phyloP scores from a whole-genome alignment of 73 alveolate genomes.

The Paramecium primaurelia region DNA sequence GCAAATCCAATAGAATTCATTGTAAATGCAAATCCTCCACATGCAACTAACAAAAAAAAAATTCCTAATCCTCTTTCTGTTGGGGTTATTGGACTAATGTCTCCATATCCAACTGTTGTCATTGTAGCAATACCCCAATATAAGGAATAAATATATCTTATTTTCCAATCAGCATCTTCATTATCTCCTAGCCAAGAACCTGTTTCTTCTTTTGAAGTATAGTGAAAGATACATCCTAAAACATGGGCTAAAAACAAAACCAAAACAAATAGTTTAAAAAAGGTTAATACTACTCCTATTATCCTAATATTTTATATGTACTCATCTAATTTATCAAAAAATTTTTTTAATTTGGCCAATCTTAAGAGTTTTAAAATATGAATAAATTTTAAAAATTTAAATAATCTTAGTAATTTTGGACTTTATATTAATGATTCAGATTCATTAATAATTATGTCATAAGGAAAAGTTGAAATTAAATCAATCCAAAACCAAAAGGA shows the following conservation, averaged over 20 bases:
- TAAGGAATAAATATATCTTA: constrained; percentile 64
- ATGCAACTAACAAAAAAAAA: constrained; percentile 49
- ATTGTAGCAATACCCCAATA: constrained; percentile 71
- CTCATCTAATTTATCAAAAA: neutral
- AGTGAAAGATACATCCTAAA: neutral
- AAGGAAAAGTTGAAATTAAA: neutral
- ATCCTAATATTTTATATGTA: neutral
- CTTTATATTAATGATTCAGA: neutral
- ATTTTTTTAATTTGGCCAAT: neutral
- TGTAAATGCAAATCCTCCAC: constrained; percentile 48
- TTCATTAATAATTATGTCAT: neutral
- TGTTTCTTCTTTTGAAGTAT: neutral
- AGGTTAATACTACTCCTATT: neutral
- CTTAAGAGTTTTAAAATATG: neutral
- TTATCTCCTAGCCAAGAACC: neutral
- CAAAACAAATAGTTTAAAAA: neutral
- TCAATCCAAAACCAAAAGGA: constrained; percentile 35
- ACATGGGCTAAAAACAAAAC: neutral
- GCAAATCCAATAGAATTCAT: constrained; percentile 38
- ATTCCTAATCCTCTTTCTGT: constrained; percentile 66
- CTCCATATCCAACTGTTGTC: constrained; percentile 82
- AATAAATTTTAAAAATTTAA: neutral
- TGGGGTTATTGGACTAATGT: constrained; percentile 57
- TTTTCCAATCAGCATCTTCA: neutral
- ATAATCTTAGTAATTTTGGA: neutral